These are phyloP conservation scores for Hibiscus tridactylites DNA, from an alignment of 345 rosid species.

Conservation along the genomic window DNA sequence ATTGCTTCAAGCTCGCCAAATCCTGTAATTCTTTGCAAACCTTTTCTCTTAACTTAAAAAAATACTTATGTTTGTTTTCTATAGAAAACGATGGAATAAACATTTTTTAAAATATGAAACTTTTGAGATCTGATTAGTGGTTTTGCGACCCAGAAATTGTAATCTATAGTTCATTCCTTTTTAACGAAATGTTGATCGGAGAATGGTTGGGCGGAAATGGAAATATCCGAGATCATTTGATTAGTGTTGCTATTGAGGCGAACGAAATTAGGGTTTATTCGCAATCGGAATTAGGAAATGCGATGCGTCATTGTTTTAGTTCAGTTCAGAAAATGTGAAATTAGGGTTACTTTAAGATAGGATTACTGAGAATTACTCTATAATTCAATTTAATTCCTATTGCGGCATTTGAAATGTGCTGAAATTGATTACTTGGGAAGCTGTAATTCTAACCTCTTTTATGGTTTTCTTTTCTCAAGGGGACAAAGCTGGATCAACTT, in stretches of 20 bases:
- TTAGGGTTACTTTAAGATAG: not conserved
- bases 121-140: not conserved
- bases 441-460: not conserved
- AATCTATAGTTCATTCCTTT: not conserved
- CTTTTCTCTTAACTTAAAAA: not conserved
- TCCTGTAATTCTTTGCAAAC: conserved; percentile 29
- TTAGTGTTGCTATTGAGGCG: not conserved
- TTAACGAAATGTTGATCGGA: not conserved
- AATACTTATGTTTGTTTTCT: not conserved
- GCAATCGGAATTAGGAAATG: not conserved
- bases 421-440: not conserved
- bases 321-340: not conserved
- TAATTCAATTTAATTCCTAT: not conserved
- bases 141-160: not conserved
- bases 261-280: not conserved
- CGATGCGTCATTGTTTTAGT: not conserved
- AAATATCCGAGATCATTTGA: not conserved
- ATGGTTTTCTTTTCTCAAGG: conserved; percentile 29
- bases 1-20: conserved; percentile 65
- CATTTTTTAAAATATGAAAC: not conserved
- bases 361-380: not conserved
- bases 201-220: not conserved
- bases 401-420: not conserved
- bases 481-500: conserved; percentile 64
- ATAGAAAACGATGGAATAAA: not conserved